A percentile compares a stretch with the other conserved stretches of the same genome.
phyloP scores from a whole-genome alignment of 2,329 filamentous ascomycete genomes.

The Phyllosticta capitalensis region DNA sequence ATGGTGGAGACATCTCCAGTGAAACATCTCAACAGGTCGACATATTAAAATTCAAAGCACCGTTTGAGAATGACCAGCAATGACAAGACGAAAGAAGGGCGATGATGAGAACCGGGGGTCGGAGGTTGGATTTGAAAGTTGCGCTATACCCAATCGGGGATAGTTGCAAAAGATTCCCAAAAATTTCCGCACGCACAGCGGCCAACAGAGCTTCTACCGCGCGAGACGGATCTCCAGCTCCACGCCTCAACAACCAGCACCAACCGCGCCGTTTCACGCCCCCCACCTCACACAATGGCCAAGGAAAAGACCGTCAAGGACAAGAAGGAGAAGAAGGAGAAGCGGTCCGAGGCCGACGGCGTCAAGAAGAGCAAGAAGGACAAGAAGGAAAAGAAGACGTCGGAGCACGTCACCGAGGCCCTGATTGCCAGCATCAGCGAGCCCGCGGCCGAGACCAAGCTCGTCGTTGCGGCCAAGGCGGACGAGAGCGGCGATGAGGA shows the following conservation, averaged over 20 bases:
- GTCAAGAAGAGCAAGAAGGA: constrained; percentile 38
- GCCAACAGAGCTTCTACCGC: constrained; percentile 1
- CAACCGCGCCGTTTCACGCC: background rate
- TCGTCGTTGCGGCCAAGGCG: constrained; percentile 51
- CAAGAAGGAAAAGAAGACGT: constrained; percentile 22
- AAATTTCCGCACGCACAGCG: background rate
- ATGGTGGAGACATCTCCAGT: no score
- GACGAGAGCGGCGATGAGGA: constrained; percentile 52
- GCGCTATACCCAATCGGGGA: no score
- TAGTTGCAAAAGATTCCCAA: no score
- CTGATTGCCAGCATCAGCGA: constrained; percentile 50
- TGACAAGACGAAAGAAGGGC: no score
- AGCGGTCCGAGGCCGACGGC: constrained; percentile 39
- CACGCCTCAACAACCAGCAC: background rate
- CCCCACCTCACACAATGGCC: constrained; percentile 20
- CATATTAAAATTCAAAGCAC: no score
- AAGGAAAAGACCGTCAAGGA: constrained; percentile 32
- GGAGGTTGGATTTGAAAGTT: no score
- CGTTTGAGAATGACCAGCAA: no score
- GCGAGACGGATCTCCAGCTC: background rate
- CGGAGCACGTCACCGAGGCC: constrained; percentile 44
- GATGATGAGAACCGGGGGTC: no score
- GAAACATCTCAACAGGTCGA: no score
- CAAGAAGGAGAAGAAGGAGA: constrained; percentile 60
- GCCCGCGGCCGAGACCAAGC: constrained; percentile 1